Evolutionary conservation across 495 filamentous ascomycete genomes (phyloP).

Genomic region (Bombardia bombarda): DNA sequence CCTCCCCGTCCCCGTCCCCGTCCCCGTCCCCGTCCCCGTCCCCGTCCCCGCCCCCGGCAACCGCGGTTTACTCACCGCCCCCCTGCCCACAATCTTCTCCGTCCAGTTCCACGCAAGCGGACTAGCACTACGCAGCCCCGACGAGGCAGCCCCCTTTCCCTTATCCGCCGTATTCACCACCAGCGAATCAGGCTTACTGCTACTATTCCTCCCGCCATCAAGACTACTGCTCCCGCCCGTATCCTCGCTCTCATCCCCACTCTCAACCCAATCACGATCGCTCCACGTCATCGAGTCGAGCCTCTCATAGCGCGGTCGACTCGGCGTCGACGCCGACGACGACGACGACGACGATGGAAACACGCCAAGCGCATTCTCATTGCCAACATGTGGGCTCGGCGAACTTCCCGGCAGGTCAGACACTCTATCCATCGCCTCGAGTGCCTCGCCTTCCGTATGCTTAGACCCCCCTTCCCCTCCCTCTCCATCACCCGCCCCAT

Average conservation of each 20-base stretch:
- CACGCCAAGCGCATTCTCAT: neutral
- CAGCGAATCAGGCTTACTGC: no score
- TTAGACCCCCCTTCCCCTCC: neutral
- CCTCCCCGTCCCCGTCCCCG: neutral
- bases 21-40: neutral
- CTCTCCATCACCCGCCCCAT: neutral
- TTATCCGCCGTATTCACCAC: conserved; percentile 10
- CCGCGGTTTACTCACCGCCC: conserved; percentile 10
- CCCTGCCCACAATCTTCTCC: conserved; percentile 48
- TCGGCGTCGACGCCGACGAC: conserved; percentile 9
- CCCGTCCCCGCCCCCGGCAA: neutral
- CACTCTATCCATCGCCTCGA: conserved; percentile 15
- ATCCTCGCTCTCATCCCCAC: conserved; percentile 40
- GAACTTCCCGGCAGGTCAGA: conserved; percentile 3
- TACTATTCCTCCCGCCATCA: no score
- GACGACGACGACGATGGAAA: conserved; percentile 5
- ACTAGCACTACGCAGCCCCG: conserved; percentile 4
- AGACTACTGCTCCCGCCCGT: conserved; percentile 7
- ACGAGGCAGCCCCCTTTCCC: conserved; percentile 3
- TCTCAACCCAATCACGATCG: conserved; percentile 45
- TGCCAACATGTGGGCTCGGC: neutral
- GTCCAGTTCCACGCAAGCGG: conserved; percentile 45
- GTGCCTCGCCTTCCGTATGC: conserved; percentile 7
- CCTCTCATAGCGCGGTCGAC: conserved; percentile 23
- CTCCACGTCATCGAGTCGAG: conserved; percentile 43